Evolutionary conservation across 768 basidiomycete species (phyloP), one percentile per base, ranked within the genome.

Genomic region (Phlegmacium glaucopus): DNA sequence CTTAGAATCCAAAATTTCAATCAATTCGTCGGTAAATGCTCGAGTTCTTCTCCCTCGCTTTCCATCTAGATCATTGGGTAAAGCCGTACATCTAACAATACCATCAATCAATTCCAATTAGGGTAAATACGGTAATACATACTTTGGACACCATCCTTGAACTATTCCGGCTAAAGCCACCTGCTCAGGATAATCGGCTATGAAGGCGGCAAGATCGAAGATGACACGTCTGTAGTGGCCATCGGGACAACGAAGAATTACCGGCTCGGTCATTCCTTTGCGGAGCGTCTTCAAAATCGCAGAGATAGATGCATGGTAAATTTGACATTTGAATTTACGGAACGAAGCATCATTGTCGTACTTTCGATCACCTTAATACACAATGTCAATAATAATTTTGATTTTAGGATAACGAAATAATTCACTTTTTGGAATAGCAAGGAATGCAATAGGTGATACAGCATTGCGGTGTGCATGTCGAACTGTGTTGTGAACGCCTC

Each of bases 121-220:
- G 13, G 8, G 13, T 32, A 32, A 32, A 13, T 8, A 13, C 13
- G 8, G 8, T 8, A 32, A 32, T 8, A 32, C n/a, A n/a, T n/a
- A n/a, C 30, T 13, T 32, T 13, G 30, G 30, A 32, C 30, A 32
- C 30, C 30, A 32, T 8, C 30, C 30, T 32, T 8, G 13, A 32
- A 32, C 30, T 8, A 32, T 32, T 8, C 30, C 8, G 9, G 30
- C 30, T 13, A 32, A 32, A 13, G 13, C 9, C 8, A 13, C 30
- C 13, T 32, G 30, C 13, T 32, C 30, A 32, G 30, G 30, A 32
- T 32, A 32, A 13, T 32, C 30, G 30, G 30, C 30, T 8, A 32
- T 32, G 30, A 8, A 32, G 13, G 63, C 64, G 61, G 64, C 18
- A 37, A 48, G 32, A 7, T 17, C 38, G 36, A 10, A 39, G 4